A percentile compares a stretch with the other conserved stretches of the same genome.
Evolutionary conservation across 2,329 filamentous ascomycete genomes (phyloP).

Genomic region (Rachicladosporium sp.): DNA sequence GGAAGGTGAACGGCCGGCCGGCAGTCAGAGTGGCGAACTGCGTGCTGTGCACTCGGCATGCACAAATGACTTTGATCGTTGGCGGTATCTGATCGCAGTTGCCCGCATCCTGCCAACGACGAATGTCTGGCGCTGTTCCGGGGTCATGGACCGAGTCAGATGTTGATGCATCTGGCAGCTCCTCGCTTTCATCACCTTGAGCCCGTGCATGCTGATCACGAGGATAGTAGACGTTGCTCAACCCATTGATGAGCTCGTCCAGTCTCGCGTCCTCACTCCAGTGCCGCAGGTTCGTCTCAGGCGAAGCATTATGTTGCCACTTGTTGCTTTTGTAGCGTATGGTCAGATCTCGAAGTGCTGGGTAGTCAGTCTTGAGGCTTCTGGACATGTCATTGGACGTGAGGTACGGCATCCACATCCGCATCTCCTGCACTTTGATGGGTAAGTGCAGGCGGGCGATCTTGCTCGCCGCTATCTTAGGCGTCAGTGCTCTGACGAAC

Average conservation of each 20-base stretch:
- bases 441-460: slow-evolving; percentile 19
- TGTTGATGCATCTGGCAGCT: slow-evolving; percentile 2
- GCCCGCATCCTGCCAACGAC: neutral
- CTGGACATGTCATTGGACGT: slow-evolving; percentile 17
- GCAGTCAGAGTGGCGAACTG: slow-evolving; percentile 17
- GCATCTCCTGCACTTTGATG: slow-evolving; percentile 21
- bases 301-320: slow-evolving; percentile 17
- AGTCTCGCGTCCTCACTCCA: slow-evolving; percentile 18
- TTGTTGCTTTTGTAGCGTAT: slow-evolving; percentile 21
- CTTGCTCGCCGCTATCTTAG: slow-evolving; percentile 10
- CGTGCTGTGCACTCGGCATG: slow-evolving; percentile 17
- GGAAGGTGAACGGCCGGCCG: neutral
- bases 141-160: neutral
- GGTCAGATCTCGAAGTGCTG: slow-evolving; percentile 17
- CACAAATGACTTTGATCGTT: slow-evolving; percentile 17
- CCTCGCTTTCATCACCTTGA: neutral
- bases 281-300: slow-evolving; percentile 18
- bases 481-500: slow-evolving; percentile 22
- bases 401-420: slow-evolving; percentile 27
- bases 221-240: slow-evolving; percentile 16
- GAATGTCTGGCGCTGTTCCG: neutral
- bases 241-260: slow-evolving; percentile 19
- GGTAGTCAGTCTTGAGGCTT: slow-evolving; percentile 23
- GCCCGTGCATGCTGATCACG: too few species aligned
- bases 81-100: slow-evolving; percentile 9